Conservation (phyloP, 2,329 filamentous ascomycete genomes). For the Fusarium drepaniforme region DNA sequence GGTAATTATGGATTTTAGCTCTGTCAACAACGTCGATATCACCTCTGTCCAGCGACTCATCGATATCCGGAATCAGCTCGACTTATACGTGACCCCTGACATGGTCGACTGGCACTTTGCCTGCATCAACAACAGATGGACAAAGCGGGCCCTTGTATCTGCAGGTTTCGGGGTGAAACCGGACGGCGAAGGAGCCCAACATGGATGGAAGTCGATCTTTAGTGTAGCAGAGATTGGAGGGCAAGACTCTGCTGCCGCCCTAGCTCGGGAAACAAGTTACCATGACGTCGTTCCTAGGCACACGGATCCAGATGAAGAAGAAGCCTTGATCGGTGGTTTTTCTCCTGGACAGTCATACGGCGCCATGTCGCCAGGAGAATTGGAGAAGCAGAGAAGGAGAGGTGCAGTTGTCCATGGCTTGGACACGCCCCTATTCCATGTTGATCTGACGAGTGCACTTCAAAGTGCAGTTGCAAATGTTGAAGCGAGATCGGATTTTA, state of each 20-base stretch:
- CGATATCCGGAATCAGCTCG: slow-evolving; percentile 94
- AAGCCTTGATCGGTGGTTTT: slow-evolving; percentile 47
- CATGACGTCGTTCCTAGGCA: slow-evolving; percentile 45
- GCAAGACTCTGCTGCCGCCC: slow-evolving; percentile 74
- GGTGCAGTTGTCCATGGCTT: slow-evolving; percentile 83
- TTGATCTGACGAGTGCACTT: slow-evolving; percentile 89
- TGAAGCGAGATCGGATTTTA: slow-evolving; percentile 62
- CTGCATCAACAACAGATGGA: slow-evolving; percentile 91
- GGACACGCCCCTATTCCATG: slow-evolving; percentile 92
- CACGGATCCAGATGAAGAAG: slow-evolving; percentile 48
- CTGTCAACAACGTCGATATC: slow-evolving; percentile 93
- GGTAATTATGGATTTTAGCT: slow-evolving; percentile 93
- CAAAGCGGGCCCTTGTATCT: slow-evolving; percentile 87
- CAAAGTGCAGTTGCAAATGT: slow-evolving; percentile 89
- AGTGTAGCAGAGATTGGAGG: slow-evolving; percentile 89
- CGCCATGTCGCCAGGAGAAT: slow-evolving; percentile 35
- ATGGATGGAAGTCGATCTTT: slow-evolving; percentile 95
- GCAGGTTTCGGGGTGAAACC: slow-evolving; percentile 85
- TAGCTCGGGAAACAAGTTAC: slow-evolving; percentile 74
- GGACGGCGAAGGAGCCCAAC: slow-evolving; percentile 57
- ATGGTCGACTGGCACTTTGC: slow-evolving; percentile 95
- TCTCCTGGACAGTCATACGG: slow-evolving; percentile 18
- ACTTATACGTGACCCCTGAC: slow-evolving; percentile 84
- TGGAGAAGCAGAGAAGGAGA: slow-evolving; percentile 59
- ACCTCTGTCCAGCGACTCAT: slow-evolving; percentile 94